A percentile compares a stretch with the other conserved stretches of the same genome.
Conservation (phyloP, 345 rosid genomes). For the Linum trigynum region DNA sequence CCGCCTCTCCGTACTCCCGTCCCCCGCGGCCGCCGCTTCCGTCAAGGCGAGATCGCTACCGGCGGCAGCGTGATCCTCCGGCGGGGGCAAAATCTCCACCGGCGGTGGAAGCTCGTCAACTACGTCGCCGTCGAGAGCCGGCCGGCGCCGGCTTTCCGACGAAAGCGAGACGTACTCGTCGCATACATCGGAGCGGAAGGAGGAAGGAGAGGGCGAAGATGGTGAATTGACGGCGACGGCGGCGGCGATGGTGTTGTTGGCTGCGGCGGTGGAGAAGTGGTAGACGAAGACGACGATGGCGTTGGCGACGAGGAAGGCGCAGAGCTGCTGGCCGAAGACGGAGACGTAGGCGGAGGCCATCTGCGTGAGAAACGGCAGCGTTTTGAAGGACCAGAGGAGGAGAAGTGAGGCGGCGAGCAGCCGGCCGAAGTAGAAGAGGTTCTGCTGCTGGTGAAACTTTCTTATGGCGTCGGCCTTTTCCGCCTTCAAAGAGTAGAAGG, state of each 20-base stretch:
- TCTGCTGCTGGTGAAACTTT: conserved; percentile 15
- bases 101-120: no score
- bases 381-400: conserved; percentile 21
- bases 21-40: neutral
- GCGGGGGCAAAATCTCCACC: conserved; percentile 1
- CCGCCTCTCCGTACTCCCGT: conserved; percentile 8
- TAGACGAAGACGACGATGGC: conserved; percentile 31
- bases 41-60: no score
- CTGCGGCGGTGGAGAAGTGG: conserved; percentile 18
- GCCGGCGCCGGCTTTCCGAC: no score
- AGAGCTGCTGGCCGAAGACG: conserved; percentile 14
- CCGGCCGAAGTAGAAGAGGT: conserved; percentile 14
- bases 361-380: conserved; percentile 9
- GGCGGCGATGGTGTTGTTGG: neutral
- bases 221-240: neutral
- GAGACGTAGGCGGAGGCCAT: conserved; percentile 9
- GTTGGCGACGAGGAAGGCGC: conserved; percentile 33
- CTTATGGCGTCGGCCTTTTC: conserved; percentile 39
- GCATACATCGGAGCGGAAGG: conserved; percentile 24
- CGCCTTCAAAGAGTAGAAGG: conserved; percentile 20
- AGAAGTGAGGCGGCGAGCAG: conserved; percentile 14
- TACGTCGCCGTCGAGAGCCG: no score
- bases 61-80: no score
- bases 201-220: neutral
- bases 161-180: conserved; percentile 26